Conservation (phyloP, 495 filamentous ascomycete species). For the Hypoxylon perforatum region DNA sequence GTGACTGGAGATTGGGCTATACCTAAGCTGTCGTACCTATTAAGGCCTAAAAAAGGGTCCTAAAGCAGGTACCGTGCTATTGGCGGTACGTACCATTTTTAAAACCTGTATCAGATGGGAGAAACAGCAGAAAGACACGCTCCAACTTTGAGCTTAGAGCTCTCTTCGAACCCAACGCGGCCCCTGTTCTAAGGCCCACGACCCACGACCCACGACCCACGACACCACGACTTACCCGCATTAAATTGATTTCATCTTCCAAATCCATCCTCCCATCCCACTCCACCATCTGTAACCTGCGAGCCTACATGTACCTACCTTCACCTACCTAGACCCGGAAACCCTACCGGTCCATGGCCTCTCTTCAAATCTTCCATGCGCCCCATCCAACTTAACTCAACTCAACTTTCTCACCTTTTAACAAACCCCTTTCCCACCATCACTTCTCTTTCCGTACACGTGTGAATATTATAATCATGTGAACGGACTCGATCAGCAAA, state of each 20-base stretch:
- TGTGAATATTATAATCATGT: slow-evolving; percentile 25
- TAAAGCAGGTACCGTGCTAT: slow-evolving; percentile 34
- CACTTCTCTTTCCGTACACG: slow-evolving; percentile 9
- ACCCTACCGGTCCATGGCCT: not conserved
- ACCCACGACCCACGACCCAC: too few relatives aligned
- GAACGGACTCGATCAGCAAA: slow-evolving; percentile 12
- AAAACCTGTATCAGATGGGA: not conserved
- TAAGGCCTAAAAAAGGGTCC: slow-evolving; percentile 17
- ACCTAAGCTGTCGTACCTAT: not conserved
- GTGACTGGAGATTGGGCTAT: slow-evolving; percentile 11
- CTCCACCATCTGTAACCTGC: slow-evolving; percentile 5
- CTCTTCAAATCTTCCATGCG: slow-evolving; percentile 5
- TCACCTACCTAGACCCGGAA: slow-evolving; percentile 4
- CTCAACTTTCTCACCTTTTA: slow-evolving; percentile 36
- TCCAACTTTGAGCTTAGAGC: too few relatives aligned
- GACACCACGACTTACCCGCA: slow-evolving; percentile 9
- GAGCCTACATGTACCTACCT: not conserved
- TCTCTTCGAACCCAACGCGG: slow-evolving; percentile 6
- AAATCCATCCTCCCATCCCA: slow-evolving; percentile 17
- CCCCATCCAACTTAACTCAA: slow-evolving; percentile 23
- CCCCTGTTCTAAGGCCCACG: slow-evolving; percentile 16
- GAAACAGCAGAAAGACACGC: slow-evolving; percentile 20
- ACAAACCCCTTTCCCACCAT: slow-evolving; percentile 27
- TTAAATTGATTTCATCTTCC: slow-evolving; percentile 37
- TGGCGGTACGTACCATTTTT: slow-evolving; percentile 17